A percentile compares a stretch with the other conserved stretches of the same genome.
These are phyloP conservation scores for Haplosporangium sp. DNA, from an alignment of 371 early-diverging fungal genomes.

Conservation along the genomic window DNA sequence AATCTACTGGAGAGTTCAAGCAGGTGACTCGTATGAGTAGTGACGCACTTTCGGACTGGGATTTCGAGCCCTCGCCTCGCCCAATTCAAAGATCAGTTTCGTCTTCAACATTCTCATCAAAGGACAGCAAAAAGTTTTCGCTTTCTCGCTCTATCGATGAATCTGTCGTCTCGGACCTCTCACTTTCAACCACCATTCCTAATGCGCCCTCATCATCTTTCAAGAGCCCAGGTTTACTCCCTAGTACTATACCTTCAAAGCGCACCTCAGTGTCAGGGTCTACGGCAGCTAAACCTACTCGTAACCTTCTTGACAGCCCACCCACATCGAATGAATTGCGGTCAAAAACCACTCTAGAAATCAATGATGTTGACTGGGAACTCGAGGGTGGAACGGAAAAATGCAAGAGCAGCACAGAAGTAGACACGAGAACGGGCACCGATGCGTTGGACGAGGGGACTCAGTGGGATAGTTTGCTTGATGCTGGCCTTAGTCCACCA, in stretches of 20 bases:
- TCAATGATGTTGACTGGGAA: neutral
- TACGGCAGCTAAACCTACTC: too few species aligned
- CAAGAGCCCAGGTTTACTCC: too few species aligned
- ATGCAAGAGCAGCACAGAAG: neutral
- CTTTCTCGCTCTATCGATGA: too few species aligned
- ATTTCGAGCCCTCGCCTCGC: constrained; percentile 12
- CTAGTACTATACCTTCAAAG: neutral
- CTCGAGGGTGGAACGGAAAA: neutral
- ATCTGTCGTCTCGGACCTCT: too few species aligned
- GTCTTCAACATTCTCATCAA: too few species aligned
- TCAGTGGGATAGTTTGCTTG: constrained; percentile 7
- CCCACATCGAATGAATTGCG: constrained; percentile 16
- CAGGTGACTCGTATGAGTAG: neutral
- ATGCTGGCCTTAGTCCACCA: constrained; percentile 29
- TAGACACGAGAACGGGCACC: neutral
- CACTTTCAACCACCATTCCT: neutral
- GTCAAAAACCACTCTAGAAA: neutral
- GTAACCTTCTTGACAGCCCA: constrained; percentile 8
- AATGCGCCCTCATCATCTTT: neutral
- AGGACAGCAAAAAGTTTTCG: too few species aligned
- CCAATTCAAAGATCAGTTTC: neutral
- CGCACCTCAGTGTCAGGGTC: neutral
- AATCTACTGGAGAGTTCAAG: neutral
- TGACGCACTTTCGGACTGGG: constrained; percentile 26
- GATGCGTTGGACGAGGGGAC: neutral